Conservation (phyloP, 257 asterid species). For the Przewalskia tangutica region DNA sequence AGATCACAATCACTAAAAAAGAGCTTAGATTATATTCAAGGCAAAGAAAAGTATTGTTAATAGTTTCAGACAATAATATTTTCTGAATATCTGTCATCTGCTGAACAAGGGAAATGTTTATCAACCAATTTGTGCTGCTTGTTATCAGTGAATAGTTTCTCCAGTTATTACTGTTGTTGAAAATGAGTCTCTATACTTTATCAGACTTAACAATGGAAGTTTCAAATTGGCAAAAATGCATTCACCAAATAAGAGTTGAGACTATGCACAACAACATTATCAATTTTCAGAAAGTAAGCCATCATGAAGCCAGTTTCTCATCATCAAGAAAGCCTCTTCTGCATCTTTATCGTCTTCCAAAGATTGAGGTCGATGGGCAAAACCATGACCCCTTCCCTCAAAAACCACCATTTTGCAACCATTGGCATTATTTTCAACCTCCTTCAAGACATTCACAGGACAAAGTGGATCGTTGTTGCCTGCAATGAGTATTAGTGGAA, state of each 20-base stretch:
- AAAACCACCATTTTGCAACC: conserved; percentile 32
- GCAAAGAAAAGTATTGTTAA: too few relatives aligned
- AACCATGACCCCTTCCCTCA: conserved; percentile 53
- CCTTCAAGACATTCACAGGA: conserved; percentile 32
- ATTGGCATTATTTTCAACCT: conserved; percentile 20
- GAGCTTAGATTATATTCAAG: too few relatives aligned
- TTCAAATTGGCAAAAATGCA: neutral
- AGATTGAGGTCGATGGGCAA: conserved; percentile 62
- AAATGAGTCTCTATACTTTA: neutral
- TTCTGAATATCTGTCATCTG: neutral
- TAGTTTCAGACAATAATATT: neutral
- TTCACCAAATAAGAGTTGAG: neutral
- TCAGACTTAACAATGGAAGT: neutral
- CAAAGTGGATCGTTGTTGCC: conserved; percentile 61
- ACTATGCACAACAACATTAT: neutral
- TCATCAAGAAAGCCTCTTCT: conserved; percentile 53
- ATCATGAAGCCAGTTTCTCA: conserved; percentile 66
- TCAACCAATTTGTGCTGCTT: neutral
- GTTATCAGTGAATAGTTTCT: neutral
- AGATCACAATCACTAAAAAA: too few relatives aligned
- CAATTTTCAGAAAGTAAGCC: conserved; percentile 33
- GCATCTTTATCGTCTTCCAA: conserved; percentile 78
- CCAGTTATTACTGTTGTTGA: neutral
- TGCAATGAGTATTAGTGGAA: conserved; percentile 43
- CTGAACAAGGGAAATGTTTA: neutral